Evolutionary conservation across 345 rosid species (phyloP).

Genomic region (Eucalyptus pauciflora): DNA sequence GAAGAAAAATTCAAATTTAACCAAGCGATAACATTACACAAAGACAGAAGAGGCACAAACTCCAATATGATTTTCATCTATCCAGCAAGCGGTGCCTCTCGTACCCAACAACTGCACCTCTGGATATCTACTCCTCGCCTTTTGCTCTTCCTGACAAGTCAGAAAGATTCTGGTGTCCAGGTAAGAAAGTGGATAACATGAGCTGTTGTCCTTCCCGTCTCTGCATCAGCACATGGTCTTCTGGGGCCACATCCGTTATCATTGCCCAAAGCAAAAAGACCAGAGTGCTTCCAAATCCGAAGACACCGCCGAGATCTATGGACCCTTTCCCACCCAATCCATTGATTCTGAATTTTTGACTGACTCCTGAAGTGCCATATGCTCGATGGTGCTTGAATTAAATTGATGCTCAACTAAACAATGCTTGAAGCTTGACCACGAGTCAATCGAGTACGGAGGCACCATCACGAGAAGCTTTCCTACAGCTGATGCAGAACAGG

Average conservation of each 20-base stretch:
- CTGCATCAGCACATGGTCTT: background rate
- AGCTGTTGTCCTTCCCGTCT: background rate
- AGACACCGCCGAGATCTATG: background rate
- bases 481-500: background rate
- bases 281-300: background rate
- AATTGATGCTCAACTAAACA: background rate
- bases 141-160: background rate
- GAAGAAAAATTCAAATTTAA: background rate
- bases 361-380: background rate
- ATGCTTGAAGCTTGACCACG: background rate
- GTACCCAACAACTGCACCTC: background rate
- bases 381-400: background rate
- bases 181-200: background rate
- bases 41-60: background rate
- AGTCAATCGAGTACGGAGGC: background rate
- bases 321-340: background rate
- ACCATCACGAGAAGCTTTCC: background rate
- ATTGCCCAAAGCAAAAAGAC: background rate
- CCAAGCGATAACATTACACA: background rate
- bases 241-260: background rate
- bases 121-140: background rate
- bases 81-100: background rate
- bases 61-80: background rate
- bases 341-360: background rate
- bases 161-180: background rate